Conservation (phyloP, 2,329 filamentous ascomycete genomes). For the Calonectria pteridis region DNA sequence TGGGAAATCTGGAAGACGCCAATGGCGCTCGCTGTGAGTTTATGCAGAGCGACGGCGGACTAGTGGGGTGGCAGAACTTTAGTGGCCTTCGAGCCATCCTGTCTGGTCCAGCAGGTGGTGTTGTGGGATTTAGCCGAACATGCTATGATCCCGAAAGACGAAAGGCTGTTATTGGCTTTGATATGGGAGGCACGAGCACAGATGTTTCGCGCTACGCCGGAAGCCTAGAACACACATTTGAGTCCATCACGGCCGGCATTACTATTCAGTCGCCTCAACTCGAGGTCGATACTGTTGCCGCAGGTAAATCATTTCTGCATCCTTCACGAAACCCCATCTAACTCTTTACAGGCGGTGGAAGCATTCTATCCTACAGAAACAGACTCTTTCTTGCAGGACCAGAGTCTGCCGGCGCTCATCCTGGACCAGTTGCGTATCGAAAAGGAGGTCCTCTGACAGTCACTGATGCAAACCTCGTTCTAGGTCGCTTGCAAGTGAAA, state of each 20-base stretch:
- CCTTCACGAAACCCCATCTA: not conserved
- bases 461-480: conserved; percentile 78
- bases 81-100: conserved; percentile 78
- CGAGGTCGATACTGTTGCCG: conserved; percentile 76
- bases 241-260: conserved; percentile 82
- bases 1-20: conserved; percentile 48
- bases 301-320: not conserved
- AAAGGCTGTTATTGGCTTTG: conserved; percentile 81
- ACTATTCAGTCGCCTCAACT: conserved; percentile 84
- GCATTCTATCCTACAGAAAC: conserved; percentile 76
- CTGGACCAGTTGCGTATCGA: conserved; percentile 78
- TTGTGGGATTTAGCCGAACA: conserved; percentile 81
- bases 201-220: conserved; percentile 77
- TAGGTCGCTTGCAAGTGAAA: conserved; percentile 70
- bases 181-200: conserved; percentile 78
- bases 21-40: conserved; percentile 27
- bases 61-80: conserved; percentile 70
- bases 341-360: conserved; percentile 80
- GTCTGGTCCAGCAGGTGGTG: conserved; percentile 80
- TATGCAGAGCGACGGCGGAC: conserved; percentile 66
- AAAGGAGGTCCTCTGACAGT: conserved; percentile 79
- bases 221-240: conserved; percentile 65
- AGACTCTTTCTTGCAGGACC: conserved; percentile 80
- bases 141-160: conserved; percentile 76
- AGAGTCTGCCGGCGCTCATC: conserved; percentile 77